These are phyloP conservation scores for Aspergillus sclerotialis DNA, from an alignment of 2,329 filamentous ascomycete species.

Conservation along the genomic window DNA sequence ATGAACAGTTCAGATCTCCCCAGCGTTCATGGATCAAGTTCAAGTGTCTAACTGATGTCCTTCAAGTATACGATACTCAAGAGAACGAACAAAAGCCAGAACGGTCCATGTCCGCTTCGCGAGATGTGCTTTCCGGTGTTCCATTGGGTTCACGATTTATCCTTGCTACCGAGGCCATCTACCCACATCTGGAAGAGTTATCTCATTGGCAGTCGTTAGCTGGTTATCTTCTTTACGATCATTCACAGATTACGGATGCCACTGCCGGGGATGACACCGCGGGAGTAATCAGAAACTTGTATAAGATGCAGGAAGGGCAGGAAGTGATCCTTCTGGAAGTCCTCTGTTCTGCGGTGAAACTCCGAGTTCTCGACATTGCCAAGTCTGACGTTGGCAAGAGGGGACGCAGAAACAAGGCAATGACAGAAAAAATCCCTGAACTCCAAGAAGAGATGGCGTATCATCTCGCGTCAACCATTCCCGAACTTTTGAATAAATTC, in stretches of 20 bases:
- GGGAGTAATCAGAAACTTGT: constrained; percentile 60
- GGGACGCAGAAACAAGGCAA: constrained; percentile 50
- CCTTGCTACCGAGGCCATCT: constrained; percentile 77
- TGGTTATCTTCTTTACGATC: constrained; percentile 87
- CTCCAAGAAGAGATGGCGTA: constrained; percentile 72
- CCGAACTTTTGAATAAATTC: constrained; percentile 83
- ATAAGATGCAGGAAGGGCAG: constrained; percentile 67
- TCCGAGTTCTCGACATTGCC: constrained; percentile 58
- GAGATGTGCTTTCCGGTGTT: constrained; percentile 49
- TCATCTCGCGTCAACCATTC: constrained; percentile 70
- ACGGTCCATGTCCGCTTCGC: constrained; percentile 13
- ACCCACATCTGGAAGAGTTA: constrained; percentile 72
- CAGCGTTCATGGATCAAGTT: constrained; percentile 81
- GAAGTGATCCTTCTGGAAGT: constrained; percentile 83
- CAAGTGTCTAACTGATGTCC: constrained; percentile 79
- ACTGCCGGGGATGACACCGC: constrained; percentile 54
- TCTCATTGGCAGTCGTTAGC: constrained; percentile 82
- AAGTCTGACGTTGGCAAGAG: constrained; percentile 55
- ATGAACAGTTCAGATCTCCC: constrained; percentile 64
- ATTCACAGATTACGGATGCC: constrained; percentile 57
- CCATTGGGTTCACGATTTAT: constrained; percentile 74
- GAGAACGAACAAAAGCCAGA: constrained; percentile 29
- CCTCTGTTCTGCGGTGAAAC: constrained; percentile 72
- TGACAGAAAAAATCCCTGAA: constrained; percentile 58
- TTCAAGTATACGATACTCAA: constrained; percentile 73